These are phyloP conservation scores for Umbilicus rupestris DNA, from an alignment of 164 flowering plant species.

Conservation along the genomic window DNA sequence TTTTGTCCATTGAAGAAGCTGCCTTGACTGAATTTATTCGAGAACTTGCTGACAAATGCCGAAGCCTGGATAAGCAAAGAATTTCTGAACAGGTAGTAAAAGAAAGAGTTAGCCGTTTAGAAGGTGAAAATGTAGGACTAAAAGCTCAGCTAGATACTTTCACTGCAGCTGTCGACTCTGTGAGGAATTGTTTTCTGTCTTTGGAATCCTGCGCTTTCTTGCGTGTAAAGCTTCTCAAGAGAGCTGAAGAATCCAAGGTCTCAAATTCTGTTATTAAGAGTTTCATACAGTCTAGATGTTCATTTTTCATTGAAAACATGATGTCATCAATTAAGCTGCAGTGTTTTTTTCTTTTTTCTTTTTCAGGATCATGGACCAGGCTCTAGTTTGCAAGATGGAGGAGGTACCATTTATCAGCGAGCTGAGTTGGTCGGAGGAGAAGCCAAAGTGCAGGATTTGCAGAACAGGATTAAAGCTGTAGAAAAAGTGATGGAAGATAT, in stretches of 20 bases:
- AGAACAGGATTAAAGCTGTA: background rate
- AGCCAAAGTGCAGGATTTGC: conserved; percentile 1
- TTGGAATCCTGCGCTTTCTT: background rate
- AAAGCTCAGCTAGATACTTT: background rate
- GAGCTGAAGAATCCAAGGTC: background rate
- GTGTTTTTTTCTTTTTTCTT: background rate
- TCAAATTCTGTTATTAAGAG: background rate
- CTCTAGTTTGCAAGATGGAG: too few species aligned
- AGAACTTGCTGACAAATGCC: background rate
- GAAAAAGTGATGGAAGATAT: background rate
- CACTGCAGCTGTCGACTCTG: background rate
- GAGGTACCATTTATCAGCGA: background rate
- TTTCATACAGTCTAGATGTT: background rate
- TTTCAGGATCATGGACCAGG: background rate
- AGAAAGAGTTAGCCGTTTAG: background rate
- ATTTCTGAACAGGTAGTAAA: background rate
- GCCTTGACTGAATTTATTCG: background rate
- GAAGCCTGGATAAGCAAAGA: background rate
- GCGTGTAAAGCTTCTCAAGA: background rate
- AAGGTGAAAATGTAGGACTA: background rate
- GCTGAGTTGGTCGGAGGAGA: background rate
- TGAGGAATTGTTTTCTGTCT: background rate
- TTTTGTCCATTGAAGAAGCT: background rate
- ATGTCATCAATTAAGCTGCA: background rate
- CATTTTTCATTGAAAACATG: background rate